Evolutionary conservation across 208 protist species (phyloP), one percentile per base, ranked within the genome.

Genomic region (Leishmania lainsoni): DNA sequence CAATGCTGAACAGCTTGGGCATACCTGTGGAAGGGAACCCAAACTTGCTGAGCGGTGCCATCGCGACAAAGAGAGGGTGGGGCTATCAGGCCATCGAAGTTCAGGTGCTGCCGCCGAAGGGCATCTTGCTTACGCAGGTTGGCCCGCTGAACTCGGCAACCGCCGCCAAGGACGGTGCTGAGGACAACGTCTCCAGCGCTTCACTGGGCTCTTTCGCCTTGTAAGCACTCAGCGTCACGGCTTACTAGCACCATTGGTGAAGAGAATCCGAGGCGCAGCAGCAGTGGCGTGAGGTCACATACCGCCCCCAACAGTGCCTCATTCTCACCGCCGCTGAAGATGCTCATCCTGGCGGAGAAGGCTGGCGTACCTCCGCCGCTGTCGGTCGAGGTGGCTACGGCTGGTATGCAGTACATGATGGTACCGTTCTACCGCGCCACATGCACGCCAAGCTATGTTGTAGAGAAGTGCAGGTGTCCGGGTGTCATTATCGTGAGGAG

Each of bases 11-110:
- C n/a, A 83, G 42, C 59, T 61, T 83, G 49, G 79, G 79, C 51
- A 54, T 83, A 20, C 51, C 72, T 8, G 72, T 83, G 20, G 59
- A 78, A 20, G 72, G 78, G 17, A 75, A 83, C 16, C 61, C 72
- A n/a, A 83, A 83, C 52, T 26, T 83, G 39, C 72, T 83, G 51
- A 75, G 72, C 6, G 73, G 79, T 2, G 79, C 79, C 5, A 83
- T 83, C 26, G 72, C 79, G 20, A 73, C 79, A 3, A 83, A 77
- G 73, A 83, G 78, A 51, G 79, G 79, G 10, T 83, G 79, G 79
- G 79, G 79, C 73, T 83, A 83, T 45, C 79, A 83, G 73, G 79
- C 79, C 32, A 78, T 83, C 45, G 56, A 83, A 35, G 79, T 83
- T 39, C 29, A 42, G 26, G 5, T 75, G 14, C 29, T 75, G 49